Conservation (phyloP, 345 rosid genomes). For the Bruguiera parviflora region DNA sequence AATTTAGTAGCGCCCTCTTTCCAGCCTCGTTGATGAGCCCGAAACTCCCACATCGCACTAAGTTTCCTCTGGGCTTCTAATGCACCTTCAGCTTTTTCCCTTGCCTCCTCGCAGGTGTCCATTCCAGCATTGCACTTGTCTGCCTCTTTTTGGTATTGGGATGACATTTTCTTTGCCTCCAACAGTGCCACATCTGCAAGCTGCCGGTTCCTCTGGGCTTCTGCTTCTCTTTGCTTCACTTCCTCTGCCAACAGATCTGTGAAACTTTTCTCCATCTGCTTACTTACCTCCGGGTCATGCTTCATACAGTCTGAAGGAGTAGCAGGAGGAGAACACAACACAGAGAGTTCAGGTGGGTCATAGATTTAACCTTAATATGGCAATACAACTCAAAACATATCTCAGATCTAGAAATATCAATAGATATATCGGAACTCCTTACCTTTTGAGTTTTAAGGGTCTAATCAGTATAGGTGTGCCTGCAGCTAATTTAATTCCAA, state of each 20-base stretch:
- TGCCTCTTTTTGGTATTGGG: conserved; percentile 63
- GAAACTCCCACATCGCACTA: conserved; percentile 40
- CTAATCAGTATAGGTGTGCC: too few relatives aligned
- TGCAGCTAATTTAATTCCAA: too few relatives aligned
- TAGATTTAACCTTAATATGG: too few relatives aligned
- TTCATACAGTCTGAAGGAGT: conserved; percentile 44
- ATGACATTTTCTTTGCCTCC: conserved; percentile 65
- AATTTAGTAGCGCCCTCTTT: conserved; percentile 26
- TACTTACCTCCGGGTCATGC: conserved; percentile 38
- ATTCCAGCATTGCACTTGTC: conserved; percentile 68
- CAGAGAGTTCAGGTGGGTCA: not conserved
- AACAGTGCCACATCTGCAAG: conserved; percentile 45
- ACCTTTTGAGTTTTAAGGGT: too few relatives aligned
- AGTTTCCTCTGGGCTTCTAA: conserved; percentile 44
- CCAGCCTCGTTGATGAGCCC: conserved; percentile 47
- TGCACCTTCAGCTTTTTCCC: conserved; percentile 54
- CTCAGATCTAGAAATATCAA: not conserved
- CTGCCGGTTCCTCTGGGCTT: conserved; percentile 43
- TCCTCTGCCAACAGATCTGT: conserved; percentile 46
- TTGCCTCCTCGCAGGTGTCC: conserved; percentile 67
- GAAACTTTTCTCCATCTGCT: conserved; percentile 45
- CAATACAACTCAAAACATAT: not conserved
- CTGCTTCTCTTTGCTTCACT: conserved; percentile 51
- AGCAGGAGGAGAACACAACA: not conserved
- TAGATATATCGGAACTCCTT: too few relatives aligned